These are phyloP conservation scores for Pontederia paniculata DNA, from an alignment of 176 grass and related monocot genomes.

Conservation along the genomic window DNA sequence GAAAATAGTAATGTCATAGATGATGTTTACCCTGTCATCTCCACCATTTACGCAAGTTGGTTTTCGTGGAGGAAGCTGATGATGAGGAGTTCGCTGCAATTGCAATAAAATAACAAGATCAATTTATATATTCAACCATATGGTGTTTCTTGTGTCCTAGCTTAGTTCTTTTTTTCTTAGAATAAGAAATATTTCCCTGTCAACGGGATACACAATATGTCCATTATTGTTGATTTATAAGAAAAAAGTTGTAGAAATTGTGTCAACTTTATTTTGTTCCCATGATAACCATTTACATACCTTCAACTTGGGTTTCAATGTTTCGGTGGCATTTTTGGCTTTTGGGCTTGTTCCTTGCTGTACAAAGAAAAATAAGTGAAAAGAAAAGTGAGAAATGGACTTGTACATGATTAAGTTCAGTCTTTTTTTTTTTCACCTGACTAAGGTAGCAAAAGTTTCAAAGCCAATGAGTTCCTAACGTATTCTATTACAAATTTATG, in stretches of 20 bases:
- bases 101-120: background rate
- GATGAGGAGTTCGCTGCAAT: conserved; percentile 73
- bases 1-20: no score
- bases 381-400: conserved; percentile 2
- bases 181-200: background rate
- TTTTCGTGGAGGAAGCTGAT: conserved; percentile 80
- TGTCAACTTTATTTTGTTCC: background rate
- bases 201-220: no score
- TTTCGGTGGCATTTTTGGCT: conserved; percentile 40
- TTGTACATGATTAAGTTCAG: background rate
- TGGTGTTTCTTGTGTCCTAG: background rate
- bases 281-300: conserved; percentile 20
- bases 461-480: no score
- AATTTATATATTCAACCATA: conserved; percentile 1
- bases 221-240: background rate
- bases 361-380: conserved; percentile 13
- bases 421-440: background rate
- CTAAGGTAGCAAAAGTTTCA: background rate
- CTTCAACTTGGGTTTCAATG: conserved; percentile 89
- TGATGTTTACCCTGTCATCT: conserved; percentile 25
- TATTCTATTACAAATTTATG: no score
- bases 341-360: conserved; percentile 69
- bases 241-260: conserved; percentile 3
- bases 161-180: conserved; percentile 2
- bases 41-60: conserved; percentile 63